Percentiles rank a stretch among this genome's conserved stretches.
These are phyloP conservation scores for Kondoa malvinella DNA, from an alignment of 768 basidiomycete genomes.

Conservation along the genomic window DNA sequence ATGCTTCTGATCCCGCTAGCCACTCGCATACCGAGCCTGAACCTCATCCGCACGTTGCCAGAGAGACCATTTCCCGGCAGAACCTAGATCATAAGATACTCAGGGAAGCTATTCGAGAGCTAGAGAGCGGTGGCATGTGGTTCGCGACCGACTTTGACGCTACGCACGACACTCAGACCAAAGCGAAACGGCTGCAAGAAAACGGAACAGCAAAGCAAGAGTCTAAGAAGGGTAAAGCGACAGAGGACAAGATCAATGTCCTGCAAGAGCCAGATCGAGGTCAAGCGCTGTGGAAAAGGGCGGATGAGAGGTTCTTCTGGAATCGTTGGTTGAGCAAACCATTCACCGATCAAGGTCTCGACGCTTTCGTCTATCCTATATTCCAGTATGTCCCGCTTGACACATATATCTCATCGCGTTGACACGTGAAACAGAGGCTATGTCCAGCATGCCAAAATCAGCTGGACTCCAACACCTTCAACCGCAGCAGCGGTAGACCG, in stretches of 20 bases:
- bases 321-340: conserved; percentile 74
- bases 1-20: neutral
- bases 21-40: neutral
- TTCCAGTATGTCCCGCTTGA: conserved; percentile 15
- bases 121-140: conserved; percentile 7
- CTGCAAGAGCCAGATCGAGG: neutral
- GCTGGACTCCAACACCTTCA: neutral
- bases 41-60: neutral
- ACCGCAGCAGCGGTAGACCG: conserved; percentile 5
- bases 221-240: neutral
- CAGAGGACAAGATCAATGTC: neutral
- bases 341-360: conserved; percentile 72
- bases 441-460: neutral
- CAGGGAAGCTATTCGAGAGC: conserved; percentile 2
- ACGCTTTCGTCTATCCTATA: conserved; percentile 16
- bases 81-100: conserved; percentile 27
- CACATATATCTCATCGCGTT: conserved; percentile 13
- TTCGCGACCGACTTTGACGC: conserved; percentile 12
- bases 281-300: conserved; percentile 68
- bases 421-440: conserved; percentile 1
- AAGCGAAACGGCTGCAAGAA: conserved; percentile 7
- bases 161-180: conserved; percentile 2
- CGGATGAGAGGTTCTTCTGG: conserved; percentile 89
- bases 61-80: conserved; percentile 8
- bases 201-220: conserved; percentile 3